Evolutionary conservation across 352 stramenopile species (phyloP).

Genomic region (Phytophthora megakarya): DNA sequence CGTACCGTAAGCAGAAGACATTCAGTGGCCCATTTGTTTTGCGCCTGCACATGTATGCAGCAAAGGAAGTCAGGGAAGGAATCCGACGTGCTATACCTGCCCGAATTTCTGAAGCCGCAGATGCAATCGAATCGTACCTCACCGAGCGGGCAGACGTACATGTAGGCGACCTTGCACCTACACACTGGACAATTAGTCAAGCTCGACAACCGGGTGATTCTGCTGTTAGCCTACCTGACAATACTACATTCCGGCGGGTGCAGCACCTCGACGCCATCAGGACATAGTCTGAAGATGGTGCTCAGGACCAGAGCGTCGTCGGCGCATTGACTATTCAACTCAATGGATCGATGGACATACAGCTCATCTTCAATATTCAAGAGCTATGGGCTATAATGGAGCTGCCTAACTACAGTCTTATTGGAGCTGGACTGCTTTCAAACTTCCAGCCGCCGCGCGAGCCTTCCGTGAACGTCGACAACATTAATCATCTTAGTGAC

Average conservation of each 20-base stretch:
- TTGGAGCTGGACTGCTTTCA: conserved; percentile 9
- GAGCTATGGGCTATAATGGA: conserved; percentile 2
- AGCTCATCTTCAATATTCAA: conserved; percentile 15
- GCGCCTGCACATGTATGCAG: conserved; percentile 10
- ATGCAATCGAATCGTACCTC: conserved; percentile 8
- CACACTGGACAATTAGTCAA: conserved; percentile 18
- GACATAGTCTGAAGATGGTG: neutral
- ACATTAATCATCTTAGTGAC: conserved; percentile 21
- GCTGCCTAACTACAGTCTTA: conserved; percentile 10
- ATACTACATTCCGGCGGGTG: conserved; percentile 10
- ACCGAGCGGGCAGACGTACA: neutral
- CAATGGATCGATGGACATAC: conserved; percentile 10
- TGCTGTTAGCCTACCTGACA: neutral
- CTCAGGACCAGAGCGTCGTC: neutral
- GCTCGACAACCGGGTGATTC: conserved; percentile 7
- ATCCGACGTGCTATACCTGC: conserved; percentile 1
- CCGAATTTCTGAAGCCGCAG: conserved; percentile 7
- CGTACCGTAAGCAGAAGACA: conserved; percentile 11
- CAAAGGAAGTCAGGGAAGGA: conserved; percentile 1
- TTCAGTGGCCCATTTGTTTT: neutral
- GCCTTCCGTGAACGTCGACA: conserved; percentile 11
- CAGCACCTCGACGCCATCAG: conserved; percentile 9
- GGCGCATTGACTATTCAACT: neutral
- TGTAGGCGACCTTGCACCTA: conserved; percentile 16
- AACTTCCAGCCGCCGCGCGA: conserved; percentile 8